Base-by-base conservation (phyloP, 441 rosid species). In the Manihot esculenta region DNA sequence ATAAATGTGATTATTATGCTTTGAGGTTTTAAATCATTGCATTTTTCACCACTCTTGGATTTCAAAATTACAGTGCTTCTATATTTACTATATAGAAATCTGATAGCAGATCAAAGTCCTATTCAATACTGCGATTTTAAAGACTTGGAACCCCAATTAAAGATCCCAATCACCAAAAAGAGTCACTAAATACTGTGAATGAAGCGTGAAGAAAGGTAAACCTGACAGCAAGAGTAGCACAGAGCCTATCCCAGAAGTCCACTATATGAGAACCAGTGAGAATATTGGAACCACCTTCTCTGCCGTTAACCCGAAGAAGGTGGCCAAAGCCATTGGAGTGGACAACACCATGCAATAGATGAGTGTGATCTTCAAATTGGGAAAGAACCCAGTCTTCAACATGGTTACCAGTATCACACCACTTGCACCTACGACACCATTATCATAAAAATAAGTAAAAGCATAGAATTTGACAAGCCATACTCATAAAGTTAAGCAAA, bases 281-380 rank as follows among this genome's bases (percentile, higher is more conserved):
- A 72, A 80, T 64, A n/a, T 56, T 68, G 64, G 96, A 90, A 42
- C 90, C 92, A 26, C 94, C 92, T 84, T 86, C 94, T 69, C 80
- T 80, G 10, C 92, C 93, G n/a, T 90, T 90, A 54, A 90, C 80
- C 11, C 83, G 76, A 44, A 88, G 82, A 62, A 90, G 88, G 73
- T 90, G 96, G 5, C 93, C 93, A 61, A 73, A 88, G 49, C 96
- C 96, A 47, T 90, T 90, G 12, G 92, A 85, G 75, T 88, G 96
- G 44, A 90, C 74, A 26, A 88, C 85, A n/a, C 90, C 93, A 47
- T 90, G 96, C 67, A 90, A 81, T 62, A 87, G 80, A 69, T 90
- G 90, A 26, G 84, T 78, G 59, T 72, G 80, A 61, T 80, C 89
- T 24, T 90, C 92, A 7, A 90, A 75, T 74, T 82, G 92, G 13